Conservation (phyloP, 148 eudicot species). For the Nepenthes gracilis region DNA sequence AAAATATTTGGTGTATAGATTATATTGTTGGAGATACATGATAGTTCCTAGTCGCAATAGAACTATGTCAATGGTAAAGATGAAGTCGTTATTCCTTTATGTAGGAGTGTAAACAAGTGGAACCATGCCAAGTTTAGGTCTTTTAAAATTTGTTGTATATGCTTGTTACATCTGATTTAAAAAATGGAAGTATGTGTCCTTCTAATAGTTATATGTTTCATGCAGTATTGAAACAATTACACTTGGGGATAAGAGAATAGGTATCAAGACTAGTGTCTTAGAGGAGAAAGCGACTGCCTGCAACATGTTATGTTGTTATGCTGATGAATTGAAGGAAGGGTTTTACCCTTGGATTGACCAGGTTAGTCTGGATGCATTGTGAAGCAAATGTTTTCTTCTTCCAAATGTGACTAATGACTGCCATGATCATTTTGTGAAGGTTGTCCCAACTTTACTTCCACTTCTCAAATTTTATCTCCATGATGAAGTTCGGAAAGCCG, state of each 20-base stretch:
- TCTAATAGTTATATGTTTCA: conserved; percentile 5
- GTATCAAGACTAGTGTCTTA: conserved; percentile 90
- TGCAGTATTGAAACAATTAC: conserved; percentile 98
- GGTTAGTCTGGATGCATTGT: conserved; percentile 27
- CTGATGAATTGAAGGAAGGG: conserved; percentile 97
- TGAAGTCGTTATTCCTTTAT: no score
- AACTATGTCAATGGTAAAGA: no score
- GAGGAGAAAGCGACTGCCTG: conserved; percentile 99
- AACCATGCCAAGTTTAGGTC: no score
- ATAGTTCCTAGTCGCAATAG: no score
- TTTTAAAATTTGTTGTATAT: no score
- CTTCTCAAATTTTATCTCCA: conserved; percentile 94
- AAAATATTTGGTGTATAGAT: no score
- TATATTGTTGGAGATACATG: no score
- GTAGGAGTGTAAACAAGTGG: no score
- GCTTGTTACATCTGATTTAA: neutral
- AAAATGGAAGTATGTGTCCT: neutral
- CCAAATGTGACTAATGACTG: neutral
- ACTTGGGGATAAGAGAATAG: conserved; percentile 95
- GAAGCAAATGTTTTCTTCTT: neutral
- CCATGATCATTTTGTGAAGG: conserved; percentile 28
- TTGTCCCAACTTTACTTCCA: conserved; percentile 90
- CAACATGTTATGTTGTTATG: conserved; percentile 97
- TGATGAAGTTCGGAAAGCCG: conserved; percentile 95
- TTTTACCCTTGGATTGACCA: conserved; percentile 99